These are phyloP conservation scores for Rhizomucor pusillus DNA, from an alignment of 371 early-diverging fungal genomes.

Conservation along the genomic window DNA sequence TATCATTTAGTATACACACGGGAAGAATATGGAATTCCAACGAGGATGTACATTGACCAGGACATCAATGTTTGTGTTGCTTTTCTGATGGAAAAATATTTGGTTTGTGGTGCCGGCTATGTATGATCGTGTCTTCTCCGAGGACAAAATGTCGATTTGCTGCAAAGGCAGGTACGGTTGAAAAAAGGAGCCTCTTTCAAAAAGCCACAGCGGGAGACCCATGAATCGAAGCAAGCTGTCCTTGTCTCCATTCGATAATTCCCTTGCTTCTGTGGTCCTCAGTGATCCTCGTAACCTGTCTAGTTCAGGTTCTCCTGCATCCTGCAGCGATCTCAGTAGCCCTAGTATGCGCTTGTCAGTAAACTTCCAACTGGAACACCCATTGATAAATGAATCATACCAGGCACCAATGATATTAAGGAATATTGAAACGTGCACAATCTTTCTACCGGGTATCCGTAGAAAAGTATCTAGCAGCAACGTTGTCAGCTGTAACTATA, in stretches of 20 bases:
- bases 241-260: conserved; percentile 37
- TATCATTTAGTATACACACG: neutral
- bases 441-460: conserved; percentile 78
- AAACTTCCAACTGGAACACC: neutral
- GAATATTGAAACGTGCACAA: conserved; percentile 81
- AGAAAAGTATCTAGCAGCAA: conserved; percentile 67
- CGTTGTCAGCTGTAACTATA: neutral
- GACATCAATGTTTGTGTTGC: conserved; percentile 69
- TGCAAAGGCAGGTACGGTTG: conserved; percentile 86
- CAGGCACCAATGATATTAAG: conserved; percentile 71
- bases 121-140: conserved; percentile 65
- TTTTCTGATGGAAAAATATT: conserved; percentile 74
- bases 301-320: conserved; percentile 64
- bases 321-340: conserved; percentile 57
- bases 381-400: conserved; percentile 2
- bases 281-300: conserved; percentile 24
- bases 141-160: conserved; percentile 76
- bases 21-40: neutral
- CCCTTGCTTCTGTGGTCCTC: conserved; percentile 28
- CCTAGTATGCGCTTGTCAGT: conserved; percentile 21
- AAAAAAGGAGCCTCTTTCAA: conserved; percentile 76
- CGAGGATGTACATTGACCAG: conserved; percentile 63
- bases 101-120: conserved; percentile 80
- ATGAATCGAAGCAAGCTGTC: conserved; percentile 51
- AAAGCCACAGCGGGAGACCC: conserved; percentile 71